Evolutionary conservation across 2,329 filamentous ascomycete genomes (phyloP).

Genomic region (Juglanconis sp.): DNA sequence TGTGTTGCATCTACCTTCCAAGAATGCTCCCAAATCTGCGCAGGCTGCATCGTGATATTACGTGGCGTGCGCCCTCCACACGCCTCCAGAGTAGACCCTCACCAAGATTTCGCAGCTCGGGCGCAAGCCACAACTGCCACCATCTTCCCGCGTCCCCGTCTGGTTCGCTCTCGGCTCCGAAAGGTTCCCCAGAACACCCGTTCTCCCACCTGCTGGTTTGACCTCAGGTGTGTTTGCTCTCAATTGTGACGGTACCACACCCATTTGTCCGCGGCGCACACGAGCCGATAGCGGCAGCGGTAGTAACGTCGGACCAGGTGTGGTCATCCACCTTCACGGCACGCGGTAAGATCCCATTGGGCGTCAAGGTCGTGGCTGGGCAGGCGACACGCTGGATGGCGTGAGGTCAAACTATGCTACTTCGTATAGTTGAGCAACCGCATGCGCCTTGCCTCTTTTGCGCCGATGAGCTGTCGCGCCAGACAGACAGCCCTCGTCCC

Average conservation of each 20-base stretch:
- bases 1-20: conserved; percentile 2
- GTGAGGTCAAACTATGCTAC: not conserved
- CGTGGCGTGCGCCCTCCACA: too few relatives aligned
- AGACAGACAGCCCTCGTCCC: not conserved
- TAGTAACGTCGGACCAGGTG: conserved; percentile 2
- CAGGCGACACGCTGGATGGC: not conserved
- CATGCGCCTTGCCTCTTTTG: too few relatives aligned
- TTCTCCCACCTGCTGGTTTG: not conserved
- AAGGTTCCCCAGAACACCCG: not conserved
- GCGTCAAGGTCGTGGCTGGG: not conserved
- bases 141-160: too few relatives aligned
- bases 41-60: not conserved
- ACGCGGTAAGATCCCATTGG: not conserved
- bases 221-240: not conserved
- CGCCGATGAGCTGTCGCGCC: not conserved
- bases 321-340: not conserved
- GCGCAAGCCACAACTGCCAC: too few relatives aligned
- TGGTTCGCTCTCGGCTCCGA: too few relatives aligned
- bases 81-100: too few relatives aligned
- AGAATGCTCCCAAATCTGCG: not conserved
- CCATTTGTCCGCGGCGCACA: not conserved
- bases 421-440: too few relatives aligned
- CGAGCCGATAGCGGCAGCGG: not conserved
- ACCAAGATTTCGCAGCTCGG: too few relatives aligned
- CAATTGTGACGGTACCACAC: not conserved